Base-by-base conservation (phyloP, 1,284 basidiomycete genomes). In the Irpex sp. region DNA sequence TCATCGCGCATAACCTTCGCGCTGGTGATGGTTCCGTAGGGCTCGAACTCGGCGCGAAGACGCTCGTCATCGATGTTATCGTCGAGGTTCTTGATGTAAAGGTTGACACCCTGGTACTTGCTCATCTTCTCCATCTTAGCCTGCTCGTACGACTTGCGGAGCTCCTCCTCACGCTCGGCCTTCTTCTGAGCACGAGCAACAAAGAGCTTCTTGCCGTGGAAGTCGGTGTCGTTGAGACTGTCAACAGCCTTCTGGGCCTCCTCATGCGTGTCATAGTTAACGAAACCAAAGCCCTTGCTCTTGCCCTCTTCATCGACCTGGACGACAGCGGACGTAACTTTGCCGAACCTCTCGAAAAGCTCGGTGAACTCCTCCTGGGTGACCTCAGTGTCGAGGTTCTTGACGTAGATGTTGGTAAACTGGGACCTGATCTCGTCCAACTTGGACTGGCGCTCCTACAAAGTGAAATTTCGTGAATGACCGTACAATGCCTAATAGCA, bases 1-100 rank as follows among this genome's bases (percentile, higher is more conserved):
- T 98, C 95, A 77, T 97, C 96, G 70, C 93, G 91, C 97, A 99
- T 99, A 77, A 99, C 93, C 85, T 98, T 98, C 86, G 93, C 97
- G 75, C 94, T 97, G 68, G 97, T 99, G 81, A 99, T 96, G 69
- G 93, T 87, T 65, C 97, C 97, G 77, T 95, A 99, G 33, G 95
- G 90, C 79, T 98, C 95, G 72, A 99, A 99, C 80, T 99, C 96
- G 68, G 85, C 81, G 67, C 94, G 92, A 72, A 98, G 90, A 77
- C 95, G 94, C 66, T 98, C 95, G 74, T 98, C 96, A 74, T 97
- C 94, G 71, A 95, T 86, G 71, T 96, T 93, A 73, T 97, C 95
- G 76, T 93, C 88, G 72, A 92, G 81, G 83, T 99, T 99, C 88
- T 99, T 99, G 87, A 99, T 91, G 84, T 99, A 99, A 62, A 99